These are phyloP conservation scores for Ganoderma multipileum DNA, from an alignment of 1,284 basidiomycete species.

Conservation along the genomic window DNA sequence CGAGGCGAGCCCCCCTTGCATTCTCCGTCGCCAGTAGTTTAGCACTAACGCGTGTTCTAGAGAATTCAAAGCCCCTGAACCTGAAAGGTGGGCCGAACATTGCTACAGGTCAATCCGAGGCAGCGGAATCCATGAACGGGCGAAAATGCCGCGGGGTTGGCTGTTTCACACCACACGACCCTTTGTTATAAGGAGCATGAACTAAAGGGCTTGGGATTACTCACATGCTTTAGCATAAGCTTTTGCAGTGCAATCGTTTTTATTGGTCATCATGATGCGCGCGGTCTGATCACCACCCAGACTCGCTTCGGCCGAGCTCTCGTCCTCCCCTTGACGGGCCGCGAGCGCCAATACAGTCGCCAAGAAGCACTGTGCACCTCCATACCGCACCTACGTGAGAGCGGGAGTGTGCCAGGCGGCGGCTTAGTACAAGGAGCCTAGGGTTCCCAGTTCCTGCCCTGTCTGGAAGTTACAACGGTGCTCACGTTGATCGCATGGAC, in stretches of 20 bases:
- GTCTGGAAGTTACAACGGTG: neutral
- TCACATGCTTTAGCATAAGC: neutral
- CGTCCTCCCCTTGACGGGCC: neutral
- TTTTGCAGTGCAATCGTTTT: neutral
- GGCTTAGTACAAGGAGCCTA: neutral
- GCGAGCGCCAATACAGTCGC: neutral
- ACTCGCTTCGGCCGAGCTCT: neutral
- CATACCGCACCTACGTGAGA: neutral
- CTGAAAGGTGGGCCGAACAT: neutral
- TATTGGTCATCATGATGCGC: neutral
- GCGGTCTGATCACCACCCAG: neutral
- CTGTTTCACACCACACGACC: neutral
- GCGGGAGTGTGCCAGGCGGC: neutral
- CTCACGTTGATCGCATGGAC: neutral
- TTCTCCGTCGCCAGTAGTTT: neutral
- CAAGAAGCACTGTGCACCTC: neutral
- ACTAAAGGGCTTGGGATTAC: neutral
- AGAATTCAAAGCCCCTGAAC: neutral
- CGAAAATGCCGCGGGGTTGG: neutral
- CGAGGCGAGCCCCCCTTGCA: neutral
- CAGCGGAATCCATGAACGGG: too few relatives aligned
- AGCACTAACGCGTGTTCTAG: neutral
- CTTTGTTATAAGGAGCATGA: neutral
- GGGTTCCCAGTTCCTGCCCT: neutral
- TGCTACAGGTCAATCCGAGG: neutral